Percentiles rank a stretch among this genome's conserved stretches.
These are phyloP conservation scores for Plasmodium fragile DNA, from an alignment of 169 alveolate species.

Conservation along the genomic window DNA sequence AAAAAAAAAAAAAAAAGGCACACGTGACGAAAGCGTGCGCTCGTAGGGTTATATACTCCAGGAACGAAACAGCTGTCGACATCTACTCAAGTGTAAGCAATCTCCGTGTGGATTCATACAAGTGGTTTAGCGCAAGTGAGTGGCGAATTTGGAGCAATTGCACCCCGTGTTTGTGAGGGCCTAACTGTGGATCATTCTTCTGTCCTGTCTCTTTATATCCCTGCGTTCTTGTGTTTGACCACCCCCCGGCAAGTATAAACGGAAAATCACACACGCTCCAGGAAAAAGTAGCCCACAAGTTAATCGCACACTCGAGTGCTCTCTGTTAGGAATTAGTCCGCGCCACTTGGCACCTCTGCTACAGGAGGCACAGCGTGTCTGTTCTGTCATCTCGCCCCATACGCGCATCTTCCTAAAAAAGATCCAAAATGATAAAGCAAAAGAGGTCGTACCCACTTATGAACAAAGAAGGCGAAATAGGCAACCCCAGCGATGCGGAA, in stretches of 20 bases:
- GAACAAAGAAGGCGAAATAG: constrained; percentile 23
- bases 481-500: constrained; percentile 49
- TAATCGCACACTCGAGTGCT: not conserved
- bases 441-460: constrained; percentile 40
- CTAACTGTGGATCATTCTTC: not conserved
- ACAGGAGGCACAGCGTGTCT: not conserved
- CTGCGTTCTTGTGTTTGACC: not conserved
- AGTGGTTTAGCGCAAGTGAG: not conserved
- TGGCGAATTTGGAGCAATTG: not conserved
- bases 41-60: constrained; percentile 1
- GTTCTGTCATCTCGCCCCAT: not conserved
- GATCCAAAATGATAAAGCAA: constrained; percentile 53
- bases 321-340: not conserved
- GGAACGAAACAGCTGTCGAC: not conserved
- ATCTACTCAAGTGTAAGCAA: not conserved
- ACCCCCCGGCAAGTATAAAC: not conserved
- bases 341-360: not conserved
- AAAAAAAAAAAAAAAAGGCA: constrained; percentile 8
- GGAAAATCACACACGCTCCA: not conserved
- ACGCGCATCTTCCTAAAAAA: not conserved
- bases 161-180: not conserved
- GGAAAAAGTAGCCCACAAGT: not conserved
- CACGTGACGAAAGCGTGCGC: not conserved
- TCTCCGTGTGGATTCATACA: not conserved
- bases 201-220: not conserved